These are phyloP conservation scores for Cryptococcus maquisensis DNA, from an alignment of 1,284 basidiomycete genomes.

Conservation along the genomic window DNA sequence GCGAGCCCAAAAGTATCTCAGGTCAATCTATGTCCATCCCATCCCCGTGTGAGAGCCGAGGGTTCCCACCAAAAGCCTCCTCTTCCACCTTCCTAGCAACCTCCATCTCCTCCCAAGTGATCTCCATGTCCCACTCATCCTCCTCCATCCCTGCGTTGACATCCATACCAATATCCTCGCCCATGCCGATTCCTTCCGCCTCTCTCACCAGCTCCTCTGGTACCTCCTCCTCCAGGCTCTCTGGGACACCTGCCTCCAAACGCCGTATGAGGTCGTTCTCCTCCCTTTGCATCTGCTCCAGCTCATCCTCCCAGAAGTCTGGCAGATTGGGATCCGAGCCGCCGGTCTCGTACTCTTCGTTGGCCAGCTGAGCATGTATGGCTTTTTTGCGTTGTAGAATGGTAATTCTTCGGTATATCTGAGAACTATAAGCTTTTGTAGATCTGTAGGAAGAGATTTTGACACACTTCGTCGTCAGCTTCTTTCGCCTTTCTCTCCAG, in stretches of 20 bases:
- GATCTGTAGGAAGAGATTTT: neutral
- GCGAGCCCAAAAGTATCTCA: neutral
- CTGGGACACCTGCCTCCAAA: neutral
- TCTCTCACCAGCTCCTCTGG: slow-evolving; percentile 10
- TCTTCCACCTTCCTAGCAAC: slow-evolving; percentile 22
- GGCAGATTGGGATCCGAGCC: slow-evolving; percentile 34
- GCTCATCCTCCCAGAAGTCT: slow-evolving; percentile 41
- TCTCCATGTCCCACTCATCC: slow-evolving; percentile 28
- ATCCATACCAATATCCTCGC: slow-evolving; percentile 18
- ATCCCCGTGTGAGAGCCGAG: neutral
- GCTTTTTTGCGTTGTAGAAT: slow-evolving; percentile 34
- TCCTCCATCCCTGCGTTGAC: slow-evolving; percentile 24
- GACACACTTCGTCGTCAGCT: slow-evolving; percentile 44
- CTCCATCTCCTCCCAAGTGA: slow-evolving; percentile 3
- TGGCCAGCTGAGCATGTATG: slow-evolving; percentile 26
- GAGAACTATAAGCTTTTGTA: neutral
- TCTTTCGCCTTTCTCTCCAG: slow-evolving; percentile 33
- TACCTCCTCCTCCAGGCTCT: neutral
- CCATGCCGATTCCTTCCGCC: slow-evolving; percentile 17
- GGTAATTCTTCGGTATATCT: slow-evolving; percentile 45
- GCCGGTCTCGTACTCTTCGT: slow-evolving; percentile 34
- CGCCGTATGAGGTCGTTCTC: slow-evolving; percentile 12
- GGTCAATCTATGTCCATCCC: neutral
- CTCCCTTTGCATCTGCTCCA: slow-evolving; percentile 16
- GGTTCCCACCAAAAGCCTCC: slow-evolving; percentile 5